Percentiles rank a stretch among this genome's conserved stretches.
phyloP scores from a whole-genome alignment of 768 basidiomycete species.

The Lactarius psammicola region DNA sequence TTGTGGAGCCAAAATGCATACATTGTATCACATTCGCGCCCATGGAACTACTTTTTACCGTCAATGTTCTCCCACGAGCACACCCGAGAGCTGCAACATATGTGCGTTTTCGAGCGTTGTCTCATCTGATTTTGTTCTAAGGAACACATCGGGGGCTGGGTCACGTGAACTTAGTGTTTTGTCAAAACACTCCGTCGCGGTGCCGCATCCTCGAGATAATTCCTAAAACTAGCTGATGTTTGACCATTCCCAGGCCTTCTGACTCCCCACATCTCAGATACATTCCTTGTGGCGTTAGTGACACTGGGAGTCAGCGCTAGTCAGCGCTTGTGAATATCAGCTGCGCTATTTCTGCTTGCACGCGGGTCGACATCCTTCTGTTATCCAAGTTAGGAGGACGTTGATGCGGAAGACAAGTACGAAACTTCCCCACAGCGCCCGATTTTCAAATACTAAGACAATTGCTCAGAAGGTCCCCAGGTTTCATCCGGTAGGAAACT shows the following conservation, averaged over 20 bases:
- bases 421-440: neutral
- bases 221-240: neutral
- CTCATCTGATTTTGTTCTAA: neutral
- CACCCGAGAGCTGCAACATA: neutral
- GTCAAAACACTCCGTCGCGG: too few relatives aligned
- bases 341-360: neutral
- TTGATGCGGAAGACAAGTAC: neutral
- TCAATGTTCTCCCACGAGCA: neutral
- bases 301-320: neutral
- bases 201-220: neutral
- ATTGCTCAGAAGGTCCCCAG: neutral
- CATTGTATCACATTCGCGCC: neutral
- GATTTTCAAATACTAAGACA: neutral
- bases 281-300: neutral
- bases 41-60: neutral
- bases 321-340: neutral
- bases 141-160: neutral
- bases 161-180: neutral
- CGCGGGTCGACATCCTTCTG: neutral
- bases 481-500: neutral
- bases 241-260: neutral
- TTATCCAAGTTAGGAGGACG: neutral
- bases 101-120: neutral
- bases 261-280: neutral
- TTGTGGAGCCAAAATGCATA: neutral